A percentile compares a stretch with the other conserved stretches of the same genome.
These are phyloP conservation scores for Penicillium sp. DNA, from an alignment of 2,329 filamentous ascomycete species.

Conservation along the genomic window DNA sequence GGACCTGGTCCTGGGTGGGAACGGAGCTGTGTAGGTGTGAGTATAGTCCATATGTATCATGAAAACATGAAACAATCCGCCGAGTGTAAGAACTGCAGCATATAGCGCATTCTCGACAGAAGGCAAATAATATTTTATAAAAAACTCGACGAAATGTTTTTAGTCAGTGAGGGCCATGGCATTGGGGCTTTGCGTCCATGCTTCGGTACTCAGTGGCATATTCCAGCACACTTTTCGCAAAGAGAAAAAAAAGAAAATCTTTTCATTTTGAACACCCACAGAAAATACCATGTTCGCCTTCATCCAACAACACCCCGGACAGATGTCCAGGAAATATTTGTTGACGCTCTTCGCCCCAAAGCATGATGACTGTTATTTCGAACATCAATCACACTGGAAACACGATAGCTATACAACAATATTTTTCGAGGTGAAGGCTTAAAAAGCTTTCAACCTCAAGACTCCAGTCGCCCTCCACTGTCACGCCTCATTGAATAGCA, in stretches of 20 bases:
- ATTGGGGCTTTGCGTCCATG: conserved; percentile 5
- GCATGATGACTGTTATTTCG: conserved; percentile 12
- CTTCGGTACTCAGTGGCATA: conserved; percentile 27
- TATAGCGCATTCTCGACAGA: conserved; percentile 85
- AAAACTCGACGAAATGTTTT: conserved; percentile 78
- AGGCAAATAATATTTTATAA: conserved; percentile 50
- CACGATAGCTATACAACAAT: conserved; percentile 61
- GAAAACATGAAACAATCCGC: conserved; percentile 66
- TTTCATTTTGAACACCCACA: conserved; percentile 22
- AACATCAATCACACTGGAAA: conserved; percentile 11
- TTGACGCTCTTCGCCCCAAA: conserved; percentile 44
- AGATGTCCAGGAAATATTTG: conserved; percentile 55
- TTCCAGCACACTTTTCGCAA: conserved; percentile 31
- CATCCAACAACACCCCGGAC: conserved; percentile 75
- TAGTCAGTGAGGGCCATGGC: conserved; percentile 68
- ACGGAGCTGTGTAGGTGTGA: conserved; percentile 71
- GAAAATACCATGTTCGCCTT: conserved; percentile 48
- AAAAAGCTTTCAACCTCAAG: conserved; percentile 71
- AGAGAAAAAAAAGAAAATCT: conserved; percentile 8
- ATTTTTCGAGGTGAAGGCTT: conserved; percentile 71
- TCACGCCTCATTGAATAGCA: conserved; percentile 30
- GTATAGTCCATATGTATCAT: conserved; percentile 73
- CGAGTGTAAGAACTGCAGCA: conserved; percentile 88
- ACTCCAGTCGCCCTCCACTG: conserved; percentile 65
- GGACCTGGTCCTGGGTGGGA: conserved; percentile 90